Conservation (phyloP, 2,329 filamentous ascomycete species). For the Ophiostoma angusticollis region DNA sequence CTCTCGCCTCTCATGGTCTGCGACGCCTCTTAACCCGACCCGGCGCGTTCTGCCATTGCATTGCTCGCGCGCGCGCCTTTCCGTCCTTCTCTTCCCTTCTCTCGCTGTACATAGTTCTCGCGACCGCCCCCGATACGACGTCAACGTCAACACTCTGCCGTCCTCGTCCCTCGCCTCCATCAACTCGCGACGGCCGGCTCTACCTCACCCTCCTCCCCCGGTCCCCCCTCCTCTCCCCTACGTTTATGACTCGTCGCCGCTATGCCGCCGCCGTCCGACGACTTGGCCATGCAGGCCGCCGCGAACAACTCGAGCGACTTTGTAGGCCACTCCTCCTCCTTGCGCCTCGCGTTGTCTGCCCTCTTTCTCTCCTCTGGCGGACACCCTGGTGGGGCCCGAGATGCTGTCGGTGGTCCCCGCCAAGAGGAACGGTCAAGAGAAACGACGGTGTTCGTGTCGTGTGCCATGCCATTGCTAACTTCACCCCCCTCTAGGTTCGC, state of each 20-base stretch:
- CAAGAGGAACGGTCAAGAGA: no score
- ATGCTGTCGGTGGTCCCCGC: no score
- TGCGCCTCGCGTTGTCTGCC: not conserved
- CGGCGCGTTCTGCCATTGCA: not conserved
- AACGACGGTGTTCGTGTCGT: not conserved
- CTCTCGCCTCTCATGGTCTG: not conserved
- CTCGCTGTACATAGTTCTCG: constrained; percentile 8
- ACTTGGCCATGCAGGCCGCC: constrained; percentile 25
- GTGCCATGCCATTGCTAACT: constrained; percentile 8
- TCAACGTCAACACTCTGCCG: not conserved
- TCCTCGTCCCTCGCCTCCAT: not conserved
- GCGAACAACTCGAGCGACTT: constrained; percentile 88
- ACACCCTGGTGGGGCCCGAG: no score
- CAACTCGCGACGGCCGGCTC: not conserved
- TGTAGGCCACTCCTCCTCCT: constrained; percentile 41
- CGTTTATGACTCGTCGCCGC: not conserved
- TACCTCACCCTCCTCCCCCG: constrained; percentile 12
- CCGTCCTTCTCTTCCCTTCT: not conserved
- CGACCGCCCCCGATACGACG: no score
- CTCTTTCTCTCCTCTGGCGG: not conserved
- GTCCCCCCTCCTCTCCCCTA: not conserved
- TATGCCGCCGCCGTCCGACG: constrained; percentile 24
- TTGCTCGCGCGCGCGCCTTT: constrained; percentile 3
- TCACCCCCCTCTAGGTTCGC: constrained; percentile 54
- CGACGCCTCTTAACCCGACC: no score